Base-by-base conservation (phyloP, 1,139 yeast species). In the Taphrina communis region DNA sequence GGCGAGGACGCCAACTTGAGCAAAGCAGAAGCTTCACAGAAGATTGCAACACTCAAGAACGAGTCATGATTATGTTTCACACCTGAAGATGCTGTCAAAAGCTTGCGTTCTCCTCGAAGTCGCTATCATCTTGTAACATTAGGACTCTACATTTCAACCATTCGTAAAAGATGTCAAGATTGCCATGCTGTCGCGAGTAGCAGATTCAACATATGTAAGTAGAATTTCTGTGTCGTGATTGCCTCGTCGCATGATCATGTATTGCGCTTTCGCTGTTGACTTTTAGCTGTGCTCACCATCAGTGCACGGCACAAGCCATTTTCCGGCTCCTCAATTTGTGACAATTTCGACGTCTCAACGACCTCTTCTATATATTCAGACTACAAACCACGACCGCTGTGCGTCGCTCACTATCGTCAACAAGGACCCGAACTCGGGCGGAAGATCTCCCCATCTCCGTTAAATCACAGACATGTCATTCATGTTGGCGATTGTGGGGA, bases 401-500 rank as follows among this genome's bases (percentile, higher is more conserved):
- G 31, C 31, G 31, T 25, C 31, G 31, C 31, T 25, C 31, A 25
- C 17, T 25, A 25, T 25, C 31, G 31, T 25, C 31, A 25, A 25
- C 31, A 25, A 25, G 31, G 31, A 25, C 31, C 31, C 31, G 31
- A 25, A 25, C 31, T 25, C 4, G 31, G 31, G 31, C 31, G 31
- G 31, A 25, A 2, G 31, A 25, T 25, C 7, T 39, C 6, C 1
- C 14, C 42, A 39, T 39, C 42, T 14, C 42, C 42, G 6, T 39
- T 4, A 25, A 4, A 39, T 9, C 6, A 14, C 42, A 9, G 19
- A 17, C 56, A 86, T 86, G 86, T 88, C 96, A 44, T 91, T 89
- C 80, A 92, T 92, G 78, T 86, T 95, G 75, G 89, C 96, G 17
- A 88, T 94, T 66, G 85, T 94, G 56, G 98, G 98, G 25, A 88